Conservation (phyloP, 768 basidiomycete species). For the Favolaschia claudopus region DNA sequence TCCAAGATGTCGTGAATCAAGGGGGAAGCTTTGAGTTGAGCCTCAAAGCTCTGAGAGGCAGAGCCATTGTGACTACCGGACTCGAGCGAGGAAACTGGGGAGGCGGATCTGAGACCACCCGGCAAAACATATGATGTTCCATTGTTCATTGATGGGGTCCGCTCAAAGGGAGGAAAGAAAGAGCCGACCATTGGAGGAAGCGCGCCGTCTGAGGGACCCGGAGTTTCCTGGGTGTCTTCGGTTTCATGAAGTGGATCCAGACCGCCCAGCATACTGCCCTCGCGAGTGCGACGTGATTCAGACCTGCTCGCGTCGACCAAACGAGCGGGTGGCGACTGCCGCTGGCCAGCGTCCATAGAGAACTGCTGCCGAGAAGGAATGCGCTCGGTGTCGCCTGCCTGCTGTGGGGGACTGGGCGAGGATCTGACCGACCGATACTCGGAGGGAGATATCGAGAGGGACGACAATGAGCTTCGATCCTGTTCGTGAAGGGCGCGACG, state of each 20-base stretch:
- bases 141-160: constrained; percentile 26
- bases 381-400: constrained; percentile 38
- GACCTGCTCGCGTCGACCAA: constrained; percentile 55
- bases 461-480: constrained; percentile 61
- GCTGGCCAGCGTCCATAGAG: constrained; percentile 47
- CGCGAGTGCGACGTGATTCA: constrained; percentile 50
- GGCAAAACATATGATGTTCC: constrained; percentile 51
- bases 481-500: constrained; percentile 55
- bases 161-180: constrained; percentile 40
- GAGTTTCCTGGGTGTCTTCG: constrained; percentile 52
- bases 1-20: constrained; percentile 79
- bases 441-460: constrained; percentile 65
- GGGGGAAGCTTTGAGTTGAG: constrained; percentile 79
- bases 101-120: constrained; percentile 64
- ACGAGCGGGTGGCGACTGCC: constrained; percentile 56
- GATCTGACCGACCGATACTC: constrained; percentile 74
- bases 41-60: constrained; percentile 62
- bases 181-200: constrained; percentile 36
- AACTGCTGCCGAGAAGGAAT: constrained; percentile 40
- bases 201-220: constrained; percentile 39
- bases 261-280: constrained; percentile 57
- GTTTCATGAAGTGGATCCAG: constrained; percentile 63
- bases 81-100: constrained; percentile 81
- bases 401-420: constrained; percentile 69
- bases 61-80: constrained; percentile 72